Percentiles rank a stretch among this genome's conserved stretches.
These are phyloP conservation scores for Neopestalotiopsis clavispora DNA, from an alignment of 2,329 filamentous ascomycete species.

Conservation along the genomic window DNA sequence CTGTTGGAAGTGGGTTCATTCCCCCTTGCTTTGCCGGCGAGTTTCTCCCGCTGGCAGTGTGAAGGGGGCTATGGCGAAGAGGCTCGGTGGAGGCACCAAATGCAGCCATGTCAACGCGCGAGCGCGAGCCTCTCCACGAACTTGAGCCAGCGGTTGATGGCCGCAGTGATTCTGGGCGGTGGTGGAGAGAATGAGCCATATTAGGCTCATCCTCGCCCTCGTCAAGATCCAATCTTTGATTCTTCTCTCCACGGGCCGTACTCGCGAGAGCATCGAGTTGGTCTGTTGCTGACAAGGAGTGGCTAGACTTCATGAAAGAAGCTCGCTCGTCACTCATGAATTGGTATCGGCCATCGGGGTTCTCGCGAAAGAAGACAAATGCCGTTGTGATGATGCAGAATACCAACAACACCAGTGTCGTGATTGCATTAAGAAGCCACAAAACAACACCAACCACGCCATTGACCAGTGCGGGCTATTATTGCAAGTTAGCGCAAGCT, in stretches of 20 bases:
- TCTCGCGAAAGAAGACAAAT: constrained; percentile 84
- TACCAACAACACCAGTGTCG: constrained; percentile 80
- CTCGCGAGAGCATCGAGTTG: constrained; percentile 90
- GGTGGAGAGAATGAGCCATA: constrained; percentile 61
- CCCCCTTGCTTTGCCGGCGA: constrained; percentile 5
- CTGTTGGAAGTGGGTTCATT: not conserved
- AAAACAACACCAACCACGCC: constrained; percentile 89
- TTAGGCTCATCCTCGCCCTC: constrained; percentile 71
- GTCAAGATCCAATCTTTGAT: constrained; percentile 64
- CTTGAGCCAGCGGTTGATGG: constrained; percentile 25
- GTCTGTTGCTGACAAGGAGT: constrained; percentile 75
- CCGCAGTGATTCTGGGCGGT: constrained; percentile 42
- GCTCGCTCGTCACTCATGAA: constrained; percentile 96
- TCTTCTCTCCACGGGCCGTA: constrained; percentile 84
- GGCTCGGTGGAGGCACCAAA: not conserved
- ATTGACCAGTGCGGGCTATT: constrained; percentile 80
- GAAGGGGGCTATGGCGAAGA: constrained; percentile 5
- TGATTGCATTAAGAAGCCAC: constrained; percentile 85
- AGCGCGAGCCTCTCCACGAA: constrained; percentile 34
- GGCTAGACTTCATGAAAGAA: constrained; percentile 97
- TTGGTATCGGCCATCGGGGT: constrained; percentile 93
- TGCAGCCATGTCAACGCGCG: constrained; percentile 29
- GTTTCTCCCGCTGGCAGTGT: not conserved
- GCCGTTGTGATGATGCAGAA: constrained; percentile 78
- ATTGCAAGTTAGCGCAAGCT: constrained; percentile 47